Percentiles rank a stretch among this genome's conserved stretches.
phyloP scores from a whole-genome alignment of 305 asterid species.

The Solanum hybrid region DNA sequence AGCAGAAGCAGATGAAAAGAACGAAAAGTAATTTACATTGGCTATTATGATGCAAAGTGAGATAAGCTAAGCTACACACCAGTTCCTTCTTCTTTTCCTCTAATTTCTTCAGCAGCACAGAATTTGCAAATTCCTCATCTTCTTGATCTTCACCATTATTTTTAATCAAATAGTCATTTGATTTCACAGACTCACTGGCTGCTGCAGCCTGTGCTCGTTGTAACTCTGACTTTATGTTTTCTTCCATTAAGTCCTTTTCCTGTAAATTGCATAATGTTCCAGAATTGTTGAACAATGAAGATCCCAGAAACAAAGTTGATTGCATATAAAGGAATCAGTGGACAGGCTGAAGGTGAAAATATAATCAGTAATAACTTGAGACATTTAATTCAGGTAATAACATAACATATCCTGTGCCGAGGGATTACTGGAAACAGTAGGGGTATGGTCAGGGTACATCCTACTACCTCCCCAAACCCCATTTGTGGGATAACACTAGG shows the following conservation, averaged over 20 bases:
- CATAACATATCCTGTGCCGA: background rate
- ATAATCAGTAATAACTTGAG: background rate
- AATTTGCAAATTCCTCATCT: constrained; percentile 34
- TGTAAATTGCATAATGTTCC: constrained; percentile 8
- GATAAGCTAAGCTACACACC: constrained; percentile 32
- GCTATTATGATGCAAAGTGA: background rate
- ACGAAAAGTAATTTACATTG: constrained; percentile 4
- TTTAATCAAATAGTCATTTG: constrained; percentile 25
- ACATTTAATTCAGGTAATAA: background rate
- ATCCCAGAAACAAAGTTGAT: background rate
- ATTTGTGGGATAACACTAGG: background rate
- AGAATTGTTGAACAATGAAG: background rate
- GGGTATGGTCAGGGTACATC: background rate
- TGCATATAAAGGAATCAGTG: background rate
- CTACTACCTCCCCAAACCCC: background rate
- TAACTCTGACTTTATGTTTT: constrained; percentile 51
- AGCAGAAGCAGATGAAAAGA: constrained; percentile 6
- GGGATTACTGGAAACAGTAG: background rate
- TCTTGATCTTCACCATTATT: constrained; percentile 33
- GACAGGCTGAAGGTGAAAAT: background rate
- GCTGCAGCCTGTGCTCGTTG: constrained; percentile 27
- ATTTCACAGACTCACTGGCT: constrained; percentile 26
- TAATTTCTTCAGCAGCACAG: constrained; percentile 39
- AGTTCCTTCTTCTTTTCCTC: constrained; percentile 67
- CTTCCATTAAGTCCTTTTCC: constrained; percentile 59